phyloP scores from a whole-genome alignment of 495 filamentous ascomycete genomes.

The Hyphodiscus hymeniophilus region DNA sequence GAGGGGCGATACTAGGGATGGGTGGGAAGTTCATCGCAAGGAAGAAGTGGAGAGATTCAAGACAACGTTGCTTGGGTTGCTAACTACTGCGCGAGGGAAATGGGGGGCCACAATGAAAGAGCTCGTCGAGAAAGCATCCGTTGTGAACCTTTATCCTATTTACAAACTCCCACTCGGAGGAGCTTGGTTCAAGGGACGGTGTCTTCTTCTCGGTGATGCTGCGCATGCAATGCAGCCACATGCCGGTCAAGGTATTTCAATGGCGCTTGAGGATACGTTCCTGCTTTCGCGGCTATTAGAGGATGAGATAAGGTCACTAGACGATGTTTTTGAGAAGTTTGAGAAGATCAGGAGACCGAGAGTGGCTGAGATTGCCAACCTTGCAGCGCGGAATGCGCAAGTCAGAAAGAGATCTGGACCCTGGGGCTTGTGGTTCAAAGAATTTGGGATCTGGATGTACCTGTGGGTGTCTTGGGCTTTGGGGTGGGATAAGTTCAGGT shows the following conservation, averaged over 20 bases:
- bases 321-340: background rate
- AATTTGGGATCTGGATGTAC: background rate
- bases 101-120: background rate
- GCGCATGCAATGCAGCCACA: constrained; percentile 29
- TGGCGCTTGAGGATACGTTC: constrained; percentile 36
- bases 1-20: background rate
- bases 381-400: background rate
- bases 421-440: background rate
- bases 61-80: background rate
- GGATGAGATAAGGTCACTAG: background rate
- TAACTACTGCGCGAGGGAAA: background rate
- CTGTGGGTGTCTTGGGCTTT: background rate
- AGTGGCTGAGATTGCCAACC: background rate
- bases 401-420: background rate
- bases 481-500: background rate
- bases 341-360: background rate
- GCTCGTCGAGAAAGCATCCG: background rate
- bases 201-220: constrained; percentile 26
- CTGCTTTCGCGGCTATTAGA: background rate
- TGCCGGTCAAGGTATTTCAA: constrained; percentile 34
- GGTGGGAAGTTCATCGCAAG: background rate
- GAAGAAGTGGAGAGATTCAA: background rate
- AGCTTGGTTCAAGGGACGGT: background rate
- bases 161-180: constrained; percentile 12
- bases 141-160: background rate